Conservation (phyloP, 495 filamentous ascomycete genomes). For the Penicillium egyptiacum region DNA sequence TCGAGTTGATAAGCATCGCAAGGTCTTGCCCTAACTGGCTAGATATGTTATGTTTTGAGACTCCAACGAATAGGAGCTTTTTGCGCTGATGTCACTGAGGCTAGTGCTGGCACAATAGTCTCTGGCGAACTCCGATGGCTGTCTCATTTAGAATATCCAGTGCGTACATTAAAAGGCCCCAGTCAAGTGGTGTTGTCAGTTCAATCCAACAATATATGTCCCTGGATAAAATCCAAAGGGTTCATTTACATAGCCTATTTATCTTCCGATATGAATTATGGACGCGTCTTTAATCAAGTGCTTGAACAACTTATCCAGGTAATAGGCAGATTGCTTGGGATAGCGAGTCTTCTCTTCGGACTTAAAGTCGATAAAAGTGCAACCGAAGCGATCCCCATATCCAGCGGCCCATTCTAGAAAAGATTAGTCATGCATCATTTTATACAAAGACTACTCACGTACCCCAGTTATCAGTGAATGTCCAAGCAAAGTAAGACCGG, state of each 20-base stretch:
- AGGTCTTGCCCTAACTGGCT: constrained; percentile 19
- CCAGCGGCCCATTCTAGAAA: constrained; percentile 49
- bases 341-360: constrained; percentile 46
- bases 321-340: constrained; percentile 47
- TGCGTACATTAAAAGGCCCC: too few relatives aligned
- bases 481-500: constrained; percentile 51
- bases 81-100: background rate
- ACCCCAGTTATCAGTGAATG: constrained; percentile 48
- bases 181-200: too few relatives aligned
- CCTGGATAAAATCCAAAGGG: too few relatives aligned
- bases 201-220: too few relatives aligned
- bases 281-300: constrained; percentile 34
- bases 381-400: constrained; percentile 49
- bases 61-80: constrained; percentile 4
- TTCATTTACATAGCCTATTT: background rate
- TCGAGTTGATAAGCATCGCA: constrained; percentile 18
- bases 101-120: background rate
- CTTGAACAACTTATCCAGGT: constrained; percentile 42
- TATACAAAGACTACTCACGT: constrained; percentile 6
- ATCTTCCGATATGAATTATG: background rate
- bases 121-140: too few relatives aligned
- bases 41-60: background rate
- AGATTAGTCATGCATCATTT: constrained; percentile 8
- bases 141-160: too few relatives aligned
- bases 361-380: constrained; percentile 45